These are phyloP conservation scores for Catunica adiposa DNA, from an alignment of 2,329 filamentous ascomycete genomes.

Conservation along the genomic window DNA sequence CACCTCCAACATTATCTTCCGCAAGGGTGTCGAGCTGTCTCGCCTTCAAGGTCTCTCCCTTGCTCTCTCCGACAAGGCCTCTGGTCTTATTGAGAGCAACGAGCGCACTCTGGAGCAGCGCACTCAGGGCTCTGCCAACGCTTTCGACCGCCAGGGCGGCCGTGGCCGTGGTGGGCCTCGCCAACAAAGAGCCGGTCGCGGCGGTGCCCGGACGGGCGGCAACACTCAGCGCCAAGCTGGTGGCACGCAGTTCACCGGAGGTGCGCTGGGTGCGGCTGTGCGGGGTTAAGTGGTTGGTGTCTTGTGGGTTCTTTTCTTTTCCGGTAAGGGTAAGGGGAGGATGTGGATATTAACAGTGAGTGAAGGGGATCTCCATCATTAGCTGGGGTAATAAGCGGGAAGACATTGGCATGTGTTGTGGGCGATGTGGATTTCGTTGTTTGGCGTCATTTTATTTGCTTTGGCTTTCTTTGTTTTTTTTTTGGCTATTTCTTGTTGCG, in stretches of 20 bases:
- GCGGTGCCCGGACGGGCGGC: constrained; percentile 33
- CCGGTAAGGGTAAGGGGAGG: no score
- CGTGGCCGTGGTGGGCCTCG: constrained; percentile 55
- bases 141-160: constrained; percentile 83
- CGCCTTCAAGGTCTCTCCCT: constrained; percentile 89
- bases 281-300: constrained; percentile 30
- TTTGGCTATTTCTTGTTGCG: background rate
- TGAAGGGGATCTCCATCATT: constrained; percentile 1
- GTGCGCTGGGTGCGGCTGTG: constrained; percentile 55
- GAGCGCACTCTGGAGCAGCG: constrained; percentile 94
- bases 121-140: constrained; percentile 87
- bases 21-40: constrained; percentile 96
- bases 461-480: background rate
- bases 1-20: constrained; percentile 93
- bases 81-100: constrained; percentile 87
- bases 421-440: background rate
- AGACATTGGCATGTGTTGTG: background rate
- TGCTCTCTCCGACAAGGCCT: constrained; percentile 90
- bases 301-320: constrained; percentile 4
- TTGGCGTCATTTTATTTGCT: constrained; percentile 8
- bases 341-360: background rate
- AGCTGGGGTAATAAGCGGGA: constrained; percentile 3
- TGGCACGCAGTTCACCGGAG: constrained; percentile 67
- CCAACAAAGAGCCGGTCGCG: constrained; percentile 37
- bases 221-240: constrained; percentile 49